A percentile compares a stretch with the other conserved stretches of the same genome.
phyloP scores from a whole-genome alignment of 2,329 filamentous ascomycete genomes.

The Corynespora cassiicola region DNA sequence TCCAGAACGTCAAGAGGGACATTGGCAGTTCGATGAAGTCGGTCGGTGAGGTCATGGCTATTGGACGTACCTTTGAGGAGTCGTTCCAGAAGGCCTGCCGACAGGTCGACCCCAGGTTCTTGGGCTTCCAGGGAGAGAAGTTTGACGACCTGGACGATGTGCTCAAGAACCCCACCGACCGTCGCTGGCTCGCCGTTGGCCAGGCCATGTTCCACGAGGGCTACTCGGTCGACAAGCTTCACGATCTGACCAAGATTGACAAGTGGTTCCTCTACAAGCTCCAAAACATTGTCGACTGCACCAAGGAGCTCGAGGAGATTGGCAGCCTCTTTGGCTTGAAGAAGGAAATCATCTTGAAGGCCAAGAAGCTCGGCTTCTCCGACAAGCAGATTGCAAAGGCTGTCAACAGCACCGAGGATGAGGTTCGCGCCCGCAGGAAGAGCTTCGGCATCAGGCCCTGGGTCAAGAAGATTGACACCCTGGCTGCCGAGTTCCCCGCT shows the following conservation, averaged over 20 bases:
- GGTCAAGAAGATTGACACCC: slow-evolving; percentile 98
- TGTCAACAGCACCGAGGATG: slow-evolving; percentile 84
- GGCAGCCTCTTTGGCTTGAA: slow-evolving; percentile 84
- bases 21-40: slow-evolving; percentile 99
- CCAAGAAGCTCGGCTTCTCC: slow-evolving; percentile 98
- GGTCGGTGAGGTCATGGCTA: slow-evolving; percentile 98
- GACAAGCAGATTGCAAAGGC: slow-evolving; percentile 92
- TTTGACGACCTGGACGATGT: slow-evolving; percentile 93
- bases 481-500: slow-evolving; percentile 95
- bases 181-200: slow-evolving; percentile 95
- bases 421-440: slow-evolving; percentile 84
- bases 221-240: slow-evolving; percentile 89
- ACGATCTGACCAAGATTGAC: slow-evolving; percentile 97
- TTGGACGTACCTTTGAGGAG: slow-evolving; percentile 97
- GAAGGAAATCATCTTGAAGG: slow-evolving; percentile 85
- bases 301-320: slow-evolving; percentile 81
- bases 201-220: slow-evolving; percentile 98
- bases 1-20: slow-evolving; percentile 97
- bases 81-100: slow-evolving; percentile 99
- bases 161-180: slow-evolving; percentile 91
- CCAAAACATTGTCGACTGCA: slow-evolving; percentile 93
- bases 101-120: slow-evolving; percentile 89
- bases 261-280: slow-evolving; percentile 99
- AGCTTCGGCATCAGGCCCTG: slow-evolving; percentile 90
- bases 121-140: slow-evolving; percentile 93